Base-by-base conservation (phyloP, 169 alveolate genomes). In the Toxoplasma gondii region DNA sequence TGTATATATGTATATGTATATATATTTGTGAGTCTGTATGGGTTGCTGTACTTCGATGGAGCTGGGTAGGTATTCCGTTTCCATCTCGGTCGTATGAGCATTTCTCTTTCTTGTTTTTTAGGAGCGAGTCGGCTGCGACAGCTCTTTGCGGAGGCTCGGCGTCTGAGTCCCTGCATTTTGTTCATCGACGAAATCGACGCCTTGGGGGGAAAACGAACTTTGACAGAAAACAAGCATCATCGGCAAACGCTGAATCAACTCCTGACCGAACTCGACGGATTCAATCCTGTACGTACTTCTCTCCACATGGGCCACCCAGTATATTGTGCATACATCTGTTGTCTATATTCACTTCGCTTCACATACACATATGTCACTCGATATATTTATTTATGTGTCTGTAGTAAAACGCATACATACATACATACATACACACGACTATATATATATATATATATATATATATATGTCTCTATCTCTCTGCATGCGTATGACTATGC, bases 121-220 rank as follows among this genome's bases (percentile, higher is more conserved):
- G 99, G 99, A 2, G 99, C 99, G 2, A 97, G 99, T 78, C 96
- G 99, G 93, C 99, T 99, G 44, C 94, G 95, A 17, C 84, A 83
- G 43, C 64, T 91, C 41, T 93, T 93, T 93, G 94, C 91, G 7
- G 84, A 87, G 45, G 95, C 95, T 22, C 41, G 90, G 38, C 45
- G 44, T 36, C 24, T 22, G 53, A 78, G 88, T 31, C 99, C 99
- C n/a, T 97, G 99, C 87, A 99, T 99, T 69, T 96, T 99, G 54
- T 99, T 99, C 96, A 99, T 99, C 67, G 99, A 99, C 96, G 99
- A 99, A 97, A 99, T 99, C 69, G 99, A 99, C 96, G 99, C 99
- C 27, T 98, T 99, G 36, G 99, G 99, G 0, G 97, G 98, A 84
- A 98, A 97, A 82, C 97, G 99, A 24, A 99, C 92, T 97, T 94